Base-by-base conservation (phyloP, 805 yeast genomes). In the Wickerhamomyces alni region DNA sequence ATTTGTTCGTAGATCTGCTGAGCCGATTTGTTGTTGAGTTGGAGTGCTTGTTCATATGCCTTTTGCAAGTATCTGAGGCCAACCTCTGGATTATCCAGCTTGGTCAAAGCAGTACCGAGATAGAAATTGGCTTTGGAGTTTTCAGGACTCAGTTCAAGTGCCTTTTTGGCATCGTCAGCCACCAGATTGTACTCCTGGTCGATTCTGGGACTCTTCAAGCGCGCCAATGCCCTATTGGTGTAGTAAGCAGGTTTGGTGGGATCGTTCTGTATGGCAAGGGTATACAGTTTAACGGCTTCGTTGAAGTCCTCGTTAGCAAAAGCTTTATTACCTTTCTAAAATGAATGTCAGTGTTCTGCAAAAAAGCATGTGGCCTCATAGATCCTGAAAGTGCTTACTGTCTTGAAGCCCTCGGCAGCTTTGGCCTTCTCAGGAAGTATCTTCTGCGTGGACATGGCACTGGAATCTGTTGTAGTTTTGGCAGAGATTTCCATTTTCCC, bases 21-120 rank as follows among this genome's bases (percentile, higher is more conserved):
- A 8, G 55, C 40, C 3, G 63, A 58, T 5, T 60, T 52, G 7
- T 62, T 54, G 13, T 43, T 40, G 17, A 43, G 33, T 33, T 31
- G 31, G n/a, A 59, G 33, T 2, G 63, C 57, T 18, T 50, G 30
- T 4, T 46, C 48, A 38, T 59, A 58, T 2, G 62, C 64, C n/a
- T 36, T 42, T 24, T 38, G 39, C 33, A 54, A 36, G 24, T 55
- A 46, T 6, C 40, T 35, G 24, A 53, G 46, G 2, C 62, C 60
- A 35, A 47, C 48, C 19, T 43, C 46, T 2, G 60, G 52, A n/a
- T 58, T 41, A 16, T 41, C 50, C n/a, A 55, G 42, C 17, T 45
- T 55, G 9, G 44, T 37, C 32, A 51, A 44, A 2, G 56, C 58
- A 21, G 53, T 46, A 17, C 58, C 63, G 25, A 47, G 41, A 19